Evolutionary conservation across 495 filamentous ascomycete genomes (phyloP), one percentile per base, ranked within the genome.

Genomic region (Xylaria grammica): DNA sequence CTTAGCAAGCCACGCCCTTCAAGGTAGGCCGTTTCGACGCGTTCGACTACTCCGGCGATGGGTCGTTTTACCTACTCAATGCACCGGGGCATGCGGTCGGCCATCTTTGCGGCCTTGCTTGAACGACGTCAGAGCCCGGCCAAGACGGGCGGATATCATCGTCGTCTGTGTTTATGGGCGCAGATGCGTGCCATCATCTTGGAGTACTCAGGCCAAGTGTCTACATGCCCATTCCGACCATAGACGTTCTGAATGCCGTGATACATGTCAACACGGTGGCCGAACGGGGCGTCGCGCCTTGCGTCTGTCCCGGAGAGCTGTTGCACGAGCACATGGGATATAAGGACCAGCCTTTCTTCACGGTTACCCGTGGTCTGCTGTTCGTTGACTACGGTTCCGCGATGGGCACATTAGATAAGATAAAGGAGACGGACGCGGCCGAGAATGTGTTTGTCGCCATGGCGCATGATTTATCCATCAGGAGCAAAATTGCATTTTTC

Each of bases 1-100:
- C n/a, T n/a, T n/a, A n/a, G n/a, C n/a, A n/a, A n/a, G 60, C 67
- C 1, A 26, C 52, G 0, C 42, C 26, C 9, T 48, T 78, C 8
- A 65, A 73, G 34, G 74, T 85, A 38, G 80, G 83, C 13, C 26
- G 69, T 3, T 82, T 84, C 58, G 68, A 74, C 13, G 87, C 85
- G 0, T 67, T 79, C 32, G 87, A 90, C 68, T 87, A 81, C 68
- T 87, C 85, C 63, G 80, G 79, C 3, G 85, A 86, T 62, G 84
- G 84, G 0, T 78, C 75, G 44, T 84, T 86, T 64, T 84, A 86
- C 65, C 71, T 87, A 17, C 71, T 87, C 44, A 72, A 84, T 67
- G 71, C 72, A 1, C 81, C 82, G 2, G 84, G 84, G 0, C 84
- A 86, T 63, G 75, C 79, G 5, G 70, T 78, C 6, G 85, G 84